Percentiles rank a stretch among this genome's conserved stretches.
phyloP scores from a whole-genome alignment of 1,139 yeast genomes.

The Meyerozyma carpophila region DNA sequence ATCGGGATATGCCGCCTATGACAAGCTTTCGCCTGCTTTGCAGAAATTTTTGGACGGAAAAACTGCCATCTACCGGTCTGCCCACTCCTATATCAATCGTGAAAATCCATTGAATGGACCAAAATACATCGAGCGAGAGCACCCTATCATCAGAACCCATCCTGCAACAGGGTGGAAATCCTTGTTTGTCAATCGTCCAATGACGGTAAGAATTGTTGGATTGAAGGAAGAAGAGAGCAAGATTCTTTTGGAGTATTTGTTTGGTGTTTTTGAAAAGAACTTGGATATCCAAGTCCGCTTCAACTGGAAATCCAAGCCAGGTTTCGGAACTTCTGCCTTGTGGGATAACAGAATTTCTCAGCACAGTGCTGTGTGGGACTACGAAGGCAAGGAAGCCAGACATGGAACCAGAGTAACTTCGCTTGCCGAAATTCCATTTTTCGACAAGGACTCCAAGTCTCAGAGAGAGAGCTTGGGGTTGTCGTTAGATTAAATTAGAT shows the following conservation, averaged over 20 bases:
- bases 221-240: conserved; percentile 36
- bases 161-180: conserved; percentile 55
- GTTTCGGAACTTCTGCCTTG: conserved; percentile 49
- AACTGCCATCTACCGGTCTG: conserved; percentile 40
- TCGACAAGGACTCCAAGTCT: conserved; percentile 46
- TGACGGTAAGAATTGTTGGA: conserved; percentile 41
- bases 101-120: conserved; percentile 40
- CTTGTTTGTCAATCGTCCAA: conserved; percentile 38
- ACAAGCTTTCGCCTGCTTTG: conserved; percentile 44
- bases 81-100: conserved; percentile 37
- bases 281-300: conserved; percentile 46
- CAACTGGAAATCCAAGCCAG: conserved; percentile 47
- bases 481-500: conserved; percentile 12
- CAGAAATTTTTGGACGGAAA: conserved; percentile 46
- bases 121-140: conserved; percentile 35
- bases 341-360: conserved; percentile 56
- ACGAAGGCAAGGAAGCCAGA: conserved; percentile 45
- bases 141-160: conserved; percentile 45
- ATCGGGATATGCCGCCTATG: conserved; percentile 47
- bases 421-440: conserved; percentile 50
- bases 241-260: conserved; percentile 34
- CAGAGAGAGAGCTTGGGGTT: conserved; percentile 52
- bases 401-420: conserved; percentile 59
- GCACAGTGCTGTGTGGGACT: conserved; percentile 42
- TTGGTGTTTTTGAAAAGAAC: conserved; percentile 35